These are phyloP conservation scores for Abrus pulchellus DNA, from an alignment of 306 rosid species.

Conservation along the genomic window DNA sequence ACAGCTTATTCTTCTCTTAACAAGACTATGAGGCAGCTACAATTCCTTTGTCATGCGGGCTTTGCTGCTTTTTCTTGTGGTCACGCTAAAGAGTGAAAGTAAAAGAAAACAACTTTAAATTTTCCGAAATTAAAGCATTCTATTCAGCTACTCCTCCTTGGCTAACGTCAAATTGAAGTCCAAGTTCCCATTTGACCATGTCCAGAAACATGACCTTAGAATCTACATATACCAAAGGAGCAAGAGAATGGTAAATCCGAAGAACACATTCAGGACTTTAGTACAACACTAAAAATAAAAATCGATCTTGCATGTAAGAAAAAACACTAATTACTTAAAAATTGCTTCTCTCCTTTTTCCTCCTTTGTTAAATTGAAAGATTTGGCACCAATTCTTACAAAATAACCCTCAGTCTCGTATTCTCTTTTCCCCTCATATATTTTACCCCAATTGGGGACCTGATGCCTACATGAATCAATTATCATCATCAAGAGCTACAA, in stretches of 20 bases:
- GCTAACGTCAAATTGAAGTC: background rate
- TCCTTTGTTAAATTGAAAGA: background rate
- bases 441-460: background rate
- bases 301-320: background rate
- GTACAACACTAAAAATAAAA: background rate
- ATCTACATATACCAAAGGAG: background rate
- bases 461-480: constrained; percentile 27
- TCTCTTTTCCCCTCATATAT: background rate
- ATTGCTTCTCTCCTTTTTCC: background rate
- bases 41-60: background rate
- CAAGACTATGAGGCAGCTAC: background rate
- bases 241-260: background rate
- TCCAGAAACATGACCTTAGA: background rate
- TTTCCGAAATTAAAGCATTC: background rate
- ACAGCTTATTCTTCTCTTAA: too few relatives aligned
- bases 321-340: background rate
- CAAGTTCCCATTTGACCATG: background rate
- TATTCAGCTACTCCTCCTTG: background rate
- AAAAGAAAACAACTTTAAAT: background rate
- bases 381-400: background rate
- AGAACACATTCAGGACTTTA: background rate
- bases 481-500: constrained; percentile 63
- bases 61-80: background rate
- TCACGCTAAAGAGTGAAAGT: background rate
- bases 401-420: background rate